Evolutionary conservation across 1,284 basidiomycete genomes (phyloP).

Genomic region (Ganoderma resinaceum): DNA sequence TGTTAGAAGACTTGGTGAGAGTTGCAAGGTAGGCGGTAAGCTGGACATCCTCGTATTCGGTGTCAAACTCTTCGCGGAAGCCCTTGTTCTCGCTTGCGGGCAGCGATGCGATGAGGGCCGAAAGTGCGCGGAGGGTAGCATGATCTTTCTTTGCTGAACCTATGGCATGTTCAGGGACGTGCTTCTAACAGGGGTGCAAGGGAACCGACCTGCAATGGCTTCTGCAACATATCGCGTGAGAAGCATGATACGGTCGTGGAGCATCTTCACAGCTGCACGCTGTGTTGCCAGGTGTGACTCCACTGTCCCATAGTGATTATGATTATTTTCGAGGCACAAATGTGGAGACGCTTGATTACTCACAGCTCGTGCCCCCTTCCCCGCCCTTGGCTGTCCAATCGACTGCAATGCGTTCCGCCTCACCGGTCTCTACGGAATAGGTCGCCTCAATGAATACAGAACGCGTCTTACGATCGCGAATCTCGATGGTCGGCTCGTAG

Average conservation of each 20-base stretch:
- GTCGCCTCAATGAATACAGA: conserved; percentile 84
- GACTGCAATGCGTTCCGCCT: conserved; percentile 97
- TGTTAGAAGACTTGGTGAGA: conserved; percentile 87
- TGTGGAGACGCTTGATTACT: conserved; percentile 40
- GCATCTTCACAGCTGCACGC: conserved; percentile 94
- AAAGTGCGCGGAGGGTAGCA: conserved; percentile 82
- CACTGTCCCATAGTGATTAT: conserved; percentile 57
- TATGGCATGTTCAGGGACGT: not conserved
- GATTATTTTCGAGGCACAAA: not conserved
- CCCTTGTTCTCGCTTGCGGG: conserved; percentile 83
- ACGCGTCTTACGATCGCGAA: conserved; percentile 77
- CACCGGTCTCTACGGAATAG: conserved; percentile 94
- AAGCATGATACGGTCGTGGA: conserved; percentile 88
- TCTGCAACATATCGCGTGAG: conserved; percentile 85
- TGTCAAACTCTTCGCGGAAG: conserved; percentile 87
- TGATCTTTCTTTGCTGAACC: conserved; percentile 70
- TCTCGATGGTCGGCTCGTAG: conserved; percentile 89
- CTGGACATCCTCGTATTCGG: conserved; percentile 95
- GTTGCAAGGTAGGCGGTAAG: conserved; percentile 89
- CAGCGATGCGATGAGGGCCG: conserved; percentile 85
- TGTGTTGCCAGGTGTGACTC: conserved; percentile 91
- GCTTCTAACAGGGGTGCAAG: no score
- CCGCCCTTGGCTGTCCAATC: conserved; percentile 95
- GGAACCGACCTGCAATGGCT: conserved; percentile 72
- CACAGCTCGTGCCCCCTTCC: conserved; percentile 80